These are phyloP conservation scores for Hyphochytrium catenoides DNA, from an alignment of 352 stramenopile species.

Conservation along the genomic window DNA sequence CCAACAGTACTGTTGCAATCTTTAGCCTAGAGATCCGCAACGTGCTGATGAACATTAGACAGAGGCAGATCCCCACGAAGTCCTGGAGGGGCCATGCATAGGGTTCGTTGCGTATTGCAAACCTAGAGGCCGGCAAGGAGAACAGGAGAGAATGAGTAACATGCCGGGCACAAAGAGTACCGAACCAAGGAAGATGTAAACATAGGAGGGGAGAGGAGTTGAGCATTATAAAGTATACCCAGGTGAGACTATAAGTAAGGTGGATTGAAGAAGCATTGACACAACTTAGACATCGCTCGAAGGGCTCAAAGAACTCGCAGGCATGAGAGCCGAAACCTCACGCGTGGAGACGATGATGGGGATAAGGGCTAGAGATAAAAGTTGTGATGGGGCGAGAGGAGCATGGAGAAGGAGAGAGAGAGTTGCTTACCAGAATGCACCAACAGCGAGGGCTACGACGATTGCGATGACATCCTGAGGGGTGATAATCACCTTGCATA, in stretches of 20 bases:
- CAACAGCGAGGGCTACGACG: too few species aligned
- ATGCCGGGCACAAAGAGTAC: constrained; percentile 12
- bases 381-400: too few species aligned
- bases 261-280: not conserved
- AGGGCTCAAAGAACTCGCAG: too few species aligned
- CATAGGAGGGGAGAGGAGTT: not conserved
- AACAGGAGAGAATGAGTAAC: constrained; percentile 17
- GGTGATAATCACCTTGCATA: too few species aligned
- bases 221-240: not conserved
- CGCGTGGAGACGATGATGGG: too few species aligned
- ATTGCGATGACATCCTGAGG: too few species aligned
- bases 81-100: constrained; percentile 77
- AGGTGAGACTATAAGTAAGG: not conserved
- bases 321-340: too few species aligned
- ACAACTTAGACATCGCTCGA: constrained; percentile 19
- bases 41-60: constrained; percentile 67
- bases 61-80: constrained; percentile 76
- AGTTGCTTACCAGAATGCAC: too few species aligned
- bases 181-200: constrained; percentile 8
- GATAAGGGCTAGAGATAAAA: too few species aligned
- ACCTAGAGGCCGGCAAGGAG: constrained; percentile 16
- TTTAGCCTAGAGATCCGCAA: constrained; percentile 75
- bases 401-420: too few species aligned
- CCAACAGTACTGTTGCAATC: constrained; percentile 68
- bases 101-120: constrained; percentile 38